Percentiles rank a stretch among this genome's conserved stretches.
phyloP scores from a whole-genome alignment of 78 protist species.

The Speleostelium caveatum region DNA sequence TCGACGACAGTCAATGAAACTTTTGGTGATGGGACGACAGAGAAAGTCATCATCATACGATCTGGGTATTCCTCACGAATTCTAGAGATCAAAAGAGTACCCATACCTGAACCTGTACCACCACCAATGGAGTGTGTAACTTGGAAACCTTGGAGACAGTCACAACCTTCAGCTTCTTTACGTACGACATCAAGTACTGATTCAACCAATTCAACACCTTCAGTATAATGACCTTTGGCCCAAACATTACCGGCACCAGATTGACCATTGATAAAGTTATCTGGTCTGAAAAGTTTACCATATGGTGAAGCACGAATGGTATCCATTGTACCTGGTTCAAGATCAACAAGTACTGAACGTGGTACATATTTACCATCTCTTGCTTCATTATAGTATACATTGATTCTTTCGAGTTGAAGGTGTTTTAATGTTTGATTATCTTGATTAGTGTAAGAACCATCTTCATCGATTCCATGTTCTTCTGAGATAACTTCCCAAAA shows the following conservation, averaged over 20 bases:
- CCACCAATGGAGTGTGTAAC: slow-evolving; percentile 99
- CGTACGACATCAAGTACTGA: slow-evolving; percentile 97
- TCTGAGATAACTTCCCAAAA: slow-evolving; percentile 93
- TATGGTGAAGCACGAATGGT: slow-evolving; percentile 94
- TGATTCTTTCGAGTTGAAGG: slow-evolving; percentile 97
- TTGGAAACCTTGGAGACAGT: slow-evolving; percentile 99
- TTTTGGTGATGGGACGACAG: slow-evolving; percentile 98
- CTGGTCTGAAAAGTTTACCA: slow-evolving; percentile 97
- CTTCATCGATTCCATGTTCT: slow-evolving; percentile 97
- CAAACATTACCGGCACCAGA: slow-evolving; percentile 97
- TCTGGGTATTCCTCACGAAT: slow-evolving; percentile 98
- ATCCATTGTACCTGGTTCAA: slow-evolving; percentile 99
- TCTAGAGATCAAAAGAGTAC: slow-evolving; percentile 92
- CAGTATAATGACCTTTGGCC: slow-evolving; percentile 99
- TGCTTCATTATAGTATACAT: slow-evolving; percentile 98
- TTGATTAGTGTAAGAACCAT: slow-evolving; percentile 96
- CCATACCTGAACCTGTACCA: slow-evolving; percentile 99
- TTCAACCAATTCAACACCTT: slow-evolving; percentile 95
- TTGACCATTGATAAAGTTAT: slow-evolving; percentile 96
- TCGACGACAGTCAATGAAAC: slow-evolving; percentile 98
- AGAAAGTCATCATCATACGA: slow-evolving; percentile 97
- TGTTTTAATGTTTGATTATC: slow-evolving; percentile 93
- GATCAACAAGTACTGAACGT: slow-evolving; percentile 98
- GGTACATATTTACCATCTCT: slow-evolving; percentile 97
- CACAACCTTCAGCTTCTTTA: slow-evolving; percentile 98